Conservation (phyloP, 2,329 filamentous ascomycete genomes). For the Gyromitra esculenta region DNA sequence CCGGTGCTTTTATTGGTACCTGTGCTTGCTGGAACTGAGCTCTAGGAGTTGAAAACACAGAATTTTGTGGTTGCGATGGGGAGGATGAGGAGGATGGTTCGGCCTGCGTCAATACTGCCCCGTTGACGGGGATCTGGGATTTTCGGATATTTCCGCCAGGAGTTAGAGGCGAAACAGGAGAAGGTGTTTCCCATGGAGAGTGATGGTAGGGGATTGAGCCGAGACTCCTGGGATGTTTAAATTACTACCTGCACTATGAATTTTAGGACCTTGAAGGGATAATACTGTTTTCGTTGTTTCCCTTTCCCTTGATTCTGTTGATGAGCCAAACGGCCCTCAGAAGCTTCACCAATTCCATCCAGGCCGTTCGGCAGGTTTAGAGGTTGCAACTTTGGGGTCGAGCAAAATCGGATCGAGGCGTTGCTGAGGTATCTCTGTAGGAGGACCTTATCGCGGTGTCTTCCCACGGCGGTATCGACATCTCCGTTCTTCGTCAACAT, state of each 20-base stretch:
- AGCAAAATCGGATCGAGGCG: not conserved
- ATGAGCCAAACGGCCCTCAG: not conserved
- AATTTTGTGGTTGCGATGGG: too few species aligned
- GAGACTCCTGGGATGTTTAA: not conserved
- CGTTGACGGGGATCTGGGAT: not conserved
- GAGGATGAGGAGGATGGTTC: not conserved
- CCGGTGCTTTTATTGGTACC: conserved; percentile 9
- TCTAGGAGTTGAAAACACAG: not conserved
- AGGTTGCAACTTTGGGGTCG: not conserved
- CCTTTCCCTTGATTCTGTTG: not conserved
- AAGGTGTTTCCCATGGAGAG: not conserved
- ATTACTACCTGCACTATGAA: not conserved
- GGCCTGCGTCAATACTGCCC: not conserved
- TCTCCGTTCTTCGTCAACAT: conserved; percentile 9
- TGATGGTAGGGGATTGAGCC: not conserved
- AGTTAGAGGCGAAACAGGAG: not conserved
- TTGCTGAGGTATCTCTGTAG: conserved; percentile 5
- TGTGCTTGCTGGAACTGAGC: not conserved
- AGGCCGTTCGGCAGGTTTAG: not conserved
- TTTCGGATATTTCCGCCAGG: not conserved
- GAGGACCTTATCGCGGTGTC: not conserved
- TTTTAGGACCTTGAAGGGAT: not conserved
- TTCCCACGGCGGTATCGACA: not conserved
- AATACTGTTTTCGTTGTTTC: not conserved
- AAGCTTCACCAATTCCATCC: not conserved